phyloP scores from a whole-genome alignment of 169 alveolate species.

The Plasmodium gonderi region DNA sequence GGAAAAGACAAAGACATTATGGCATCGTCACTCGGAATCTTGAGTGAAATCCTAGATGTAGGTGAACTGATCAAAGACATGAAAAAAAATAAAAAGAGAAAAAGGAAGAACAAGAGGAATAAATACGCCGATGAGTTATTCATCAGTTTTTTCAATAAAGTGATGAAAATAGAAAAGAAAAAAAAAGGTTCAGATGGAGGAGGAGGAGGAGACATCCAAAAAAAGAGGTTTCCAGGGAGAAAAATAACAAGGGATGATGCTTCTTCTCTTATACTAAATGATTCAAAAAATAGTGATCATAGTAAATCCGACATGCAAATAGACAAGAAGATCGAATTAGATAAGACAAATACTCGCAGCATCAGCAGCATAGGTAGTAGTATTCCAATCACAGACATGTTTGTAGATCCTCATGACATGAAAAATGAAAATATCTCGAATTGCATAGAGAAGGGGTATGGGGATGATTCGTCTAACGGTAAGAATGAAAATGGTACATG shows the following conservation, averaged over 20 bases:
- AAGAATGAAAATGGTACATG: not conserved
- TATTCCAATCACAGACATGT: not conserved
- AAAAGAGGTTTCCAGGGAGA: not conserved
- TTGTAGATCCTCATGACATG: constrained; percentile 48
- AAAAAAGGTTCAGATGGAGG: not conserved
- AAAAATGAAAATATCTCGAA: constrained; percentile 31
- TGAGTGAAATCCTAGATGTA: constrained; percentile 21
- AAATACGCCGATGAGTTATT: constrained; percentile 39
- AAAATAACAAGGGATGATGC: not conserved
- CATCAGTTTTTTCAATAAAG: not conserved
- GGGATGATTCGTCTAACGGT: not conserved
- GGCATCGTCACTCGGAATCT: not conserved
- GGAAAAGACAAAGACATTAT: too few relatives aligned
- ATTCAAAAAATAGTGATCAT: not conserved
- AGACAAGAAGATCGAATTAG: not conserved
- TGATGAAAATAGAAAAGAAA: not conserved
- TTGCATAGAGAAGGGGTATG: not conserved
- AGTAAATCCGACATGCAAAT: not conserved
- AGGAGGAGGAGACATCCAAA: not conserved
- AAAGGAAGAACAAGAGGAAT: constrained; percentile 5
- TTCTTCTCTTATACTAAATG: not conserved
- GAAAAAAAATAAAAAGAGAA: constrained; percentile 35
- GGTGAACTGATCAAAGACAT: constrained; percentile 44
- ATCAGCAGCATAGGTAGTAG: not conserved
- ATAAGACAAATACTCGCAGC: too few relatives aligned